Evolutionary conservation across 2,329 filamentous ascomycete genomes (phyloP), one percentile per base, ranked within the genome.

Genomic region (Penicillium frequentans): DNA sequence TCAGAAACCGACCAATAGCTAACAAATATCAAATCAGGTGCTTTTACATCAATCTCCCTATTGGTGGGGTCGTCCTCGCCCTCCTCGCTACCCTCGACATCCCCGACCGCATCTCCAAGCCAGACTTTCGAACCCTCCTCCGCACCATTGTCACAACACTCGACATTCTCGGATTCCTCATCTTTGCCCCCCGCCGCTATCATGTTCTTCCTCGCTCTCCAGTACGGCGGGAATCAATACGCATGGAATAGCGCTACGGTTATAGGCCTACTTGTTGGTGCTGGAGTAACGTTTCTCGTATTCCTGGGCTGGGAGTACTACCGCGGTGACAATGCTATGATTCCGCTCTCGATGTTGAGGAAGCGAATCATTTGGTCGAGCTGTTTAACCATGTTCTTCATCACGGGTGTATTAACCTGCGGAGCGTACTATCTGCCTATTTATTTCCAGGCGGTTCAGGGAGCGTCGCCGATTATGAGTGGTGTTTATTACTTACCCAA

Each of bases 201-300:
- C 21, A 74, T 71, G 61, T 72, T 80, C 27, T 63, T 82, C 3
- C 68, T 82, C 0, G 78, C 77, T 0, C 64, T 83, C 6, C 75
- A 82, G 53, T 81, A 75, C 64, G 79, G 78, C 10, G 76, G 75
- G 11, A 65, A 67, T 2, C 60, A 68, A 1, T 71, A 76, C 35
- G 45, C 69, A 0, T 79, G 77, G 77, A 67, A 66, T 33, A 65
- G 58, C 35, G 58, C 71, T 7, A 65, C 65, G 3, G 75, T 83
- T 3, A 78, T 82, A 50, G 80, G 78, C 2, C 65, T 72, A 0
- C 68, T 83, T 10, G 71, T 79, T 43, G 77, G 76, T 43, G 77
- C 77, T 21, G 73, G 63, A 3, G 44, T 75, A 0, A 69, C 79
- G 52, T 59, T 67, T 13, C 52, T 73, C 21, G 56, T 70, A 3